A percentile compares a stretch with the other conserved stretches of the same genome.
phyloP scores from a whole-genome alignment of 345 rosid genomes.

The Eucalyptus pumila region DNA sequence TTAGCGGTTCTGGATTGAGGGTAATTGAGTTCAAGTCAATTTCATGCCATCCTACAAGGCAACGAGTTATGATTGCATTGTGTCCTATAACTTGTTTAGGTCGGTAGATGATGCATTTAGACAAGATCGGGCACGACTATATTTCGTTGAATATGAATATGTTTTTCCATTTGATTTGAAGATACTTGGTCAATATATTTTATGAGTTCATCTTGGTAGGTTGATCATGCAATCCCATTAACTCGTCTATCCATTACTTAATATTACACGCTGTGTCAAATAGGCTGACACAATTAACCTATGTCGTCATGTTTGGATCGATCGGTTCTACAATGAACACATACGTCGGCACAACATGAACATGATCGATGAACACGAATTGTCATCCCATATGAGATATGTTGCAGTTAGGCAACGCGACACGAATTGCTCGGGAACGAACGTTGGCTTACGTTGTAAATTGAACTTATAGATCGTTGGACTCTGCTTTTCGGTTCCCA shows the following conservation, averaged over 20 bases:
- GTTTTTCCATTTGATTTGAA: not conserved
- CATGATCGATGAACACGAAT: not conserved
- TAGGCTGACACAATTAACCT: rapidly evolving
- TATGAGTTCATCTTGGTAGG: not conserved
- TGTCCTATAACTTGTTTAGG: not conserved
- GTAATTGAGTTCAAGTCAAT: not conserved
- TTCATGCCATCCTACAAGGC: not conserved
- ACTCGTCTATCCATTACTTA: rapidly evolving
- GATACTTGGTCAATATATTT: not conserved
- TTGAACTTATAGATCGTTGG: too few relatives aligned
- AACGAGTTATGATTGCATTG: too few relatives aligned
- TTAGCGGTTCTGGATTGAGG: rapidly evolving
- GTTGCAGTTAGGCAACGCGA: rapidly evolving
- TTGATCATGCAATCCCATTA: not conserved
- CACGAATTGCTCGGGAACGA: rapidly evolving
- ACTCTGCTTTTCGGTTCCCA: too few relatives aligned
- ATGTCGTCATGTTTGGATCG: rapidly evolving
- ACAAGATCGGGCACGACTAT: not conserved
- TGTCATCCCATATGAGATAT: not conserved
- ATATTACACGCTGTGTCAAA: rapidly evolving
- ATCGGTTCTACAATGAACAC: rapidly evolving
- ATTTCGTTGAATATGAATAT: not conserved
- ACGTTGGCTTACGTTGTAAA: rapidly evolving
- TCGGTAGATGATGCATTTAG: not conserved
- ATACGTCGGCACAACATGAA: rapidly evolving